These are phyloP conservation scores for Pythium sp. DNA, from an alignment of 352 stramenopile species.

Conservation along the genomic window DNA sequence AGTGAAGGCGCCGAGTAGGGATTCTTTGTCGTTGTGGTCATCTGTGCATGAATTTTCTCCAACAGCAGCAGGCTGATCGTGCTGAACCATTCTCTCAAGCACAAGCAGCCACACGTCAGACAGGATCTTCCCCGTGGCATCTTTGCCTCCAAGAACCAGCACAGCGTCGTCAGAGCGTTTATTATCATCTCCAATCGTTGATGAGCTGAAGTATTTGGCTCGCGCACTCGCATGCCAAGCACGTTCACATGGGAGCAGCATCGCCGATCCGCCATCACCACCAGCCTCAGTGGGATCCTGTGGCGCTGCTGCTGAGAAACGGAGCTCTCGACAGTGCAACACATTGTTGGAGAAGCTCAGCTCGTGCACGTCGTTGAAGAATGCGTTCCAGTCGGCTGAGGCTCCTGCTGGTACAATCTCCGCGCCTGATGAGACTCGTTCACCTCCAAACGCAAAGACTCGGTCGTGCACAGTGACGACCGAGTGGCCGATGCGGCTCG, in stretches of 20 bases:
- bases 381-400: not conserved
- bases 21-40: constrained; percentile 10
- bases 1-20: not conserved
- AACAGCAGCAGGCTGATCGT: not conserved
- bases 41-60: not conserved
- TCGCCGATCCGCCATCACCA: constrained; percentile 8
- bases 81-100: constrained; percentile 15
- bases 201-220: constrained; percentile 18
- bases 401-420: not conserved
- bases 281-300: constrained; percentile 9
- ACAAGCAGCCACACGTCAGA: constrained; percentile 48
- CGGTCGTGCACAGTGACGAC: constrained; percentile 35
- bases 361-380: constrained; percentile 40
- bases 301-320: not conserved
- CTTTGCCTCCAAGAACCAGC: constrained; percentile 49
- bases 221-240: constrained; percentile 46
- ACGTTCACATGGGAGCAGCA: constrained; percentile 17
- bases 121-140: constrained; percentile 29
- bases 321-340: constrained; percentile 35
- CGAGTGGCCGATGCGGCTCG: constrained; percentile 51
- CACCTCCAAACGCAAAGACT: constrained; percentile 59
- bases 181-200: constrained; percentile 8
- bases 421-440: constrained; percentile 20
- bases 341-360: constrained; percentile 41
- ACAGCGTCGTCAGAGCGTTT: constrained; percentile 28